These are phyloP conservation scores for Catunica adiposa DNA, from an alignment of 2,329 filamentous ascomycete genomes.

Conservation along the genomic window DNA sequence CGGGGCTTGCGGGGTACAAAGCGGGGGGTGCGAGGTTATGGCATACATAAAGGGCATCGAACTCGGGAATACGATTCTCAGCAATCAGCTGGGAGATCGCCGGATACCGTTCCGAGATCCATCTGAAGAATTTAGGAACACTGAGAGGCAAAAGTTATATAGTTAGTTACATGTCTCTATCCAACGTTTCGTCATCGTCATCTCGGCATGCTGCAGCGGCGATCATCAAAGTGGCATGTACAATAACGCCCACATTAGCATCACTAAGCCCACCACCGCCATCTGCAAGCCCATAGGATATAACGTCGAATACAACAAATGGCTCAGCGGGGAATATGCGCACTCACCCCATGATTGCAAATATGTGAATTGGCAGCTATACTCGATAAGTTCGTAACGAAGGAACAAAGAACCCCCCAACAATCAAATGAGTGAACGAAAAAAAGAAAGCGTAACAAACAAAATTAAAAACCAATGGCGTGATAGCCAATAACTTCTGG, in stretches of 20 bases:
- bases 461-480: not conserved
- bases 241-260: too few species aligned
- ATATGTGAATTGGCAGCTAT: not conserved
- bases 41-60: conserved; percentile 80
- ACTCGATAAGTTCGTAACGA: conserved; percentile 5
- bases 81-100: conserved; percentile 96
- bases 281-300: too few species aligned
- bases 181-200: too few species aligned
- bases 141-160: conserved; percentile 20
- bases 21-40: conserved; percentile 13
- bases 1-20: conserved; percentile 3
- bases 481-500: not conserved
- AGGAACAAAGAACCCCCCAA: conserved; percentile 10
- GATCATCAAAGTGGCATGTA: not conserved
- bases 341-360: conserved; percentile 5
- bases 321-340: not conserved
- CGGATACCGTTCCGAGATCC: conserved; percentile 98
- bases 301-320: too few species aligned
- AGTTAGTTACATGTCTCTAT: too few species aligned
- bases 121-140: conserved; percentile 88
- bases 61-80: conserved; percentile 97
- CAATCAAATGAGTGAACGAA: conserved; percentile 12
- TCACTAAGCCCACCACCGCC: too few species aligned
- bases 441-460: conserved; percentile 11
- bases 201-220: not conserved